phyloP scores from a whole-genome alignment of 495 filamentous ascomycete genomes.

The Patellaria atrata region DNA sequence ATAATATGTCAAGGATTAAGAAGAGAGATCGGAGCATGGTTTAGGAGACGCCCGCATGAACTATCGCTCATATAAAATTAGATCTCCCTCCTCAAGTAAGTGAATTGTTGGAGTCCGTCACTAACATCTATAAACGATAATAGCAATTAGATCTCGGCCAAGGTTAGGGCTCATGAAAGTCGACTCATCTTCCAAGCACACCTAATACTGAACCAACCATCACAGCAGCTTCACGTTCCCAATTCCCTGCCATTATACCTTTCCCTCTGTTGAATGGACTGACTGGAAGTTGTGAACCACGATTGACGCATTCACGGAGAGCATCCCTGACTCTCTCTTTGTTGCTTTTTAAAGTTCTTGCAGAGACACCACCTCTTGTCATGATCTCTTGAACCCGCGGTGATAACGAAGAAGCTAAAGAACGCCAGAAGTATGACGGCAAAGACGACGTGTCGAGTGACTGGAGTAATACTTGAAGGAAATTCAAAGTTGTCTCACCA shows the following conservation, averaged over 20 bases:
- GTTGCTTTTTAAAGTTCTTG: constrained; percentile 64
- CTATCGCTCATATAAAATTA: too few relatives aligned
- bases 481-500: constrained; percentile 31
- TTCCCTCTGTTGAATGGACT: constrained; percentile 28
- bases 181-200: constrained; percentile 34
- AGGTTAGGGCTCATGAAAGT: too few relatives aligned
- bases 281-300: constrained; percentile 50
- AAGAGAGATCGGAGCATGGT: too few relatives aligned
- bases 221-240: constrained; percentile 88
- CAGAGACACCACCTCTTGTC: constrained; percentile 63
- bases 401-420: constrained; percentile 63
- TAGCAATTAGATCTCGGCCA: too few relatives aligned
- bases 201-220: constrained; percentile 71
- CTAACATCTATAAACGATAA: not conserved
- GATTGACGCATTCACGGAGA: constrained; percentile 69
- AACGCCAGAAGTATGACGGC: constrained; percentile 82
- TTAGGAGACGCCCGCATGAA: too few relatives aligned
- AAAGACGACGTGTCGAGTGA: constrained; percentile 76
- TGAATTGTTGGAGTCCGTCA: not conserved
- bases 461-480: constrained; percentile 59
- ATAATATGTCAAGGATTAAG: too few relatives aligned
- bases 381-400: constrained; percentile 71
- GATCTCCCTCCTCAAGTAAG: not conserved
- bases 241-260: constrained; percentile 37
- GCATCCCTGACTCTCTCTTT: constrained; percentile 59